These are phyloP conservation scores for Xylaria palmicola DNA, from an alignment of 495 filamentous ascomycete genomes.

Conservation along the genomic window DNA sequence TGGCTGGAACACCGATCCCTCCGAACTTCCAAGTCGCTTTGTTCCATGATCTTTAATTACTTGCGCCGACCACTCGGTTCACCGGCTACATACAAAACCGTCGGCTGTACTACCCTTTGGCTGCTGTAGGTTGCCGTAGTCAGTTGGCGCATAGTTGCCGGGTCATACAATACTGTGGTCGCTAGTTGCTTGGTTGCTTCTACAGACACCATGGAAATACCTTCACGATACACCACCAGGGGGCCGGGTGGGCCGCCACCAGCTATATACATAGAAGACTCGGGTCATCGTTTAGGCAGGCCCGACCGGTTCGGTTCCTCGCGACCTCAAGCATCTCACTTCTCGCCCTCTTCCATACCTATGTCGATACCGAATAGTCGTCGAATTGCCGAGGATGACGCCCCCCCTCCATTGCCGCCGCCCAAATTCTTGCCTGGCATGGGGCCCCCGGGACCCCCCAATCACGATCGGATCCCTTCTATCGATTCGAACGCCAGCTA, in stretches of 20 bases:
- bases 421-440: constrained; percentile 41
- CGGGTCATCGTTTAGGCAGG: constrained; percentile 48
- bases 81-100: neutral
- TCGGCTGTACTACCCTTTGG: neutral
- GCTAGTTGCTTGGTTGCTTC: neutral
- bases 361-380: constrained; percentile 47
- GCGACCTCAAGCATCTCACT: constrained; percentile 45
- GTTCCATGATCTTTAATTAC: constrained; percentile 7
- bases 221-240: constrained; percentile 43
- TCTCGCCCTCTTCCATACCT: constrained; percentile 44
- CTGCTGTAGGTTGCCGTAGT: neutral
- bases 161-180: constrained; percentile 1
- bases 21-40: neutral
- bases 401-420: constrained; percentile 53
- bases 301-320: constrained; percentile 48
- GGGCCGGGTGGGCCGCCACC: constrained; percentile 39
- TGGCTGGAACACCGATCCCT: neutral
- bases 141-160: neutral
- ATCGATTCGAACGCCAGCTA: constrained; percentile 29
- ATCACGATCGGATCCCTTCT: constrained; percentile 27
- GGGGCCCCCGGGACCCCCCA: constrained; percentile 17
- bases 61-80: neutral
- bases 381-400: constrained; percentile 36
- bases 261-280: constrained; percentile 55
- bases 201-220: constrained; percentile 52